phyloP scores from a whole-genome alignment of 441 rosid genomes.

The Populus hybrid region DNA sequence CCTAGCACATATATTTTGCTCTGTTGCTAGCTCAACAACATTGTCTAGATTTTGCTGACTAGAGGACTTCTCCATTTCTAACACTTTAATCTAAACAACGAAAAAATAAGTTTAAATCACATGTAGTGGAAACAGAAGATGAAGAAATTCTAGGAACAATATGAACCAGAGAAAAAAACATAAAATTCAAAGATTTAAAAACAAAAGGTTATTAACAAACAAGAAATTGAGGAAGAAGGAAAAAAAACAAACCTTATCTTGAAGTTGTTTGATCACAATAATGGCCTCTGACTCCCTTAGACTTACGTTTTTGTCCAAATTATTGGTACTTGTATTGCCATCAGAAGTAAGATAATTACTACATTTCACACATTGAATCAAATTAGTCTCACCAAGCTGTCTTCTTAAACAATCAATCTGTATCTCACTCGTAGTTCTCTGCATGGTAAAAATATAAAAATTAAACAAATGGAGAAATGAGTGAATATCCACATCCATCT shows the following conservation, averaged over 20 bases:
- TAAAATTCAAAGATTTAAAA: slow-evolving; percentile 3
- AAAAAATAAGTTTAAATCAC: background rate
- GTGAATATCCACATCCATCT: background rate
- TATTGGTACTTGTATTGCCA: slow-evolving; percentile 22
- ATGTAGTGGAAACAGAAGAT: background rate
- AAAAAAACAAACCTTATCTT: slow-evolving; percentile 67
- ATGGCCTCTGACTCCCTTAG: slow-evolving; percentile 61
- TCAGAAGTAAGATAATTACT: slow-evolving; percentile 22
- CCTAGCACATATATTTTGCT: slow-evolving; percentile 51
- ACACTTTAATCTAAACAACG: slow-evolving; percentile 50
- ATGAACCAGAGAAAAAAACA: background rate
- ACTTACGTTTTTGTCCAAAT: slow-evolving; percentile 35
- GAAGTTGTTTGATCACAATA: slow-evolving; percentile 76
- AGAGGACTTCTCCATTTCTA: slow-evolving; percentile 67
- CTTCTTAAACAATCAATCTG: slow-evolving; percentile 63
- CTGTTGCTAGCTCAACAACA: slow-evolving; percentile 50
- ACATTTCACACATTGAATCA: slow-evolving; percentile 22
- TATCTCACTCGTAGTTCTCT: slow-evolving; percentile 62
- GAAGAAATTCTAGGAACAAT: background rate
- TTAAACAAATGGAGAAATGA: background rate
- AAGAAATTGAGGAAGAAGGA: slow-evolving; percentile 6
- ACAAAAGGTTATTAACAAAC: background rate
- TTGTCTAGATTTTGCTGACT: slow-evolving; percentile 67
- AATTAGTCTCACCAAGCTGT: slow-evolving; percentile 45
- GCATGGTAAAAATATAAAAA: slow-evolving; percentile 15